These are phyloP conservation scores for Boletellus sp. DNA, from an alignment of 1,284 basidiomycete genomes.

Conservation along the genomic window DNA sequence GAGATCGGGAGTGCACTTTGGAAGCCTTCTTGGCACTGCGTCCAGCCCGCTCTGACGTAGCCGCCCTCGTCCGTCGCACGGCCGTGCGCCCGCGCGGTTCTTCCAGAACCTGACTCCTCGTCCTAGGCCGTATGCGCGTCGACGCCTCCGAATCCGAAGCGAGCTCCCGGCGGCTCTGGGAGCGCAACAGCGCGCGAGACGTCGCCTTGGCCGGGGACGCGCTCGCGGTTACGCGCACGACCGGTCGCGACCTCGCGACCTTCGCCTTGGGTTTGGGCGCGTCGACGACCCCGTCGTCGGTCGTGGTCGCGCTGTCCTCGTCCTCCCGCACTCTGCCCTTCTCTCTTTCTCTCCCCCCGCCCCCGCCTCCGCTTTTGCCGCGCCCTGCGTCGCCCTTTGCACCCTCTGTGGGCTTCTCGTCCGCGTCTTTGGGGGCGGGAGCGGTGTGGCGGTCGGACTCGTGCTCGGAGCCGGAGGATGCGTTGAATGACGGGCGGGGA, in stretches of 20 bases:
- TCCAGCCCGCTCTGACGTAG: constrained; percentile 1
- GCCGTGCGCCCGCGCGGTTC: constrained; percentile 17
- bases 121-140: constrained; percentile 19
- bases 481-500: constrained; percentile 23
- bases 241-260: too few species aligned
- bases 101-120: constrained; percentile 23
- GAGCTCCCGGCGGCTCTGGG: constrained; percentile 15
- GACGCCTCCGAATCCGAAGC: constrained; percentile 28
- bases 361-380: too few species aligned
- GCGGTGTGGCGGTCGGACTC: constrained; percentile 16
- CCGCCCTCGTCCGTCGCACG: constrained; percentile 10
- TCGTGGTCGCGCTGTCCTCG: too few species aligned
- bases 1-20: background rate
- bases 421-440: constrained; percentile 9
- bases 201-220: constrained; percentile 17
- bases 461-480: constrained; percentile 20
- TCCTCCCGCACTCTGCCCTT: too few species aligned
- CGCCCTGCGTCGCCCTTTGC: background rate
- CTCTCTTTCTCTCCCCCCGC: too few species aligned
- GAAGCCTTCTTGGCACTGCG: constrained; percentile 5
- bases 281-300: too few species aligned
- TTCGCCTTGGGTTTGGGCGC: too few species aligned
- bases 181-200: constrained; percentile 22
- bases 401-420: constrained; percentile 10
- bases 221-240: too few species aligned